Evolutionary conservation across 2,329 filamentous ascomycete species (phyloP).

Genomic region (Penicillium carneum): DNA sequence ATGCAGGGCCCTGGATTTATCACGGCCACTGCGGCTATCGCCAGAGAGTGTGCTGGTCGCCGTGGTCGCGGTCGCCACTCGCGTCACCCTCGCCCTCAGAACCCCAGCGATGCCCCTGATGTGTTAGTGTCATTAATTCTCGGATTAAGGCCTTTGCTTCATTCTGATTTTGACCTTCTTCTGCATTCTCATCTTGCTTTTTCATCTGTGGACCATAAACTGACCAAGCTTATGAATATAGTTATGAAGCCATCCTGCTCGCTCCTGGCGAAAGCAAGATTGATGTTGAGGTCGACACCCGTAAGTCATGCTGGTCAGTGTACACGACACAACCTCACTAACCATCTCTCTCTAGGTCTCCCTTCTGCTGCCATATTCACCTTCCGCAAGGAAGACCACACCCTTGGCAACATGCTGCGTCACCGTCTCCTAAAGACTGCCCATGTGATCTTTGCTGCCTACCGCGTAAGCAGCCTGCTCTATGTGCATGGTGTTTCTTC

Average conservation of each 20-base stretch:
- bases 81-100: constrained; percentile 6
- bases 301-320: constrained; percentile 61
- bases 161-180: not conserved
- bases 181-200: not conserved
- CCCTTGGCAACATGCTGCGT: constrained; percentile 86
- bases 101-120: constrained; percentile 27
- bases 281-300: constrained; percentile 83
- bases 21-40: constrained; percentile 26
- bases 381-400: constrained; percentile 96
- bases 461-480: constrained; percentile 69
- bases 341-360: constrained; percentile 67
- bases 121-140: constrained; percentile 27
- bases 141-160: not conserved
- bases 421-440: constrained; percentile 83
- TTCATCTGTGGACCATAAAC: not conserved
- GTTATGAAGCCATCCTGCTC: constrained; percentile 93
- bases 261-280: constrained; percentile 91
- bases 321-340: not conserved
- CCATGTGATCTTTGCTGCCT: constrained; percentile 87
- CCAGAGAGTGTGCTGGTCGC: constrained; percentile 28
- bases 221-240: constrained; percentile 50
- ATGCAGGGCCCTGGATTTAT: constrained; percentile 1
- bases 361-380: constrained; percentile 95
- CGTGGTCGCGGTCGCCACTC: constrained; percentile 3
- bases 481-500: not conserved